A percentile compares a stretch with the other conserved stretches of the same genome.
These are phyloP conservation scores for Liriodendron chinense DNA, from an alignment of 164 flowering plant genomes.

Conservation along the genomic window DNA sequence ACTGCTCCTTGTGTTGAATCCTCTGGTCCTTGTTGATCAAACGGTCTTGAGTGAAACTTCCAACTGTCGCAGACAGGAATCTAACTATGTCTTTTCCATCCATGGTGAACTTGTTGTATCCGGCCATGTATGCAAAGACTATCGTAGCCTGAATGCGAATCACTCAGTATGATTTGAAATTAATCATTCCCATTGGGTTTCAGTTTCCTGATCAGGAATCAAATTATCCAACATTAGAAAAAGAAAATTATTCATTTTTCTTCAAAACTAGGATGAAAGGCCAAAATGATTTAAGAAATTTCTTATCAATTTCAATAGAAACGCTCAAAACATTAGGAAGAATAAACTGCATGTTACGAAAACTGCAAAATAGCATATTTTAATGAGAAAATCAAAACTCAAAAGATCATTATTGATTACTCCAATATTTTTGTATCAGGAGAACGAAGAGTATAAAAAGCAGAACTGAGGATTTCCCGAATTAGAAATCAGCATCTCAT, in stretches of 20 bases:
- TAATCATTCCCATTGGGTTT: background rate
- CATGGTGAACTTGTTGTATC: conserved; percentile 41
- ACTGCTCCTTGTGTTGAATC: conserved; percentile 64
- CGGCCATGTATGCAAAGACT: conserved; percentile 24
- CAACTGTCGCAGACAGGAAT: conserved; percentile 42
- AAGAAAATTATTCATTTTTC: background rate
- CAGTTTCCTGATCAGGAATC: background rate
- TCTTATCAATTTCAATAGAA: background rate
- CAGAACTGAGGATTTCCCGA: too few species aligned
- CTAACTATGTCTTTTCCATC: conserved; percentile 56
- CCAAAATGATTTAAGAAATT: too few species aligned
- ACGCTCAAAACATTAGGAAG: background rate
- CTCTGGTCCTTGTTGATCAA: conserved; percentile 52
- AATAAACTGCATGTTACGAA: background rate
- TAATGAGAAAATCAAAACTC: too few species aligned
- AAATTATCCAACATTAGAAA: background rate
- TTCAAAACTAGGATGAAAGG: background rate
- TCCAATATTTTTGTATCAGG: background rate
- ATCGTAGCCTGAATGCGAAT: background rate
- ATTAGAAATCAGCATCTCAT: too few species aligned
- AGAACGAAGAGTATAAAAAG: background rate
- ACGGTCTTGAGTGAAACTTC: conserved; percentile 56
- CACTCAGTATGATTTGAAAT: background rate
- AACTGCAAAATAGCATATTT: background rate
- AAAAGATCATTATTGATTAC: background rate